Percentiles rank a stretch among this genome's conserved stretches.
Evolutionary conservation across 106 monocot genomes (phyloP).

Genomic region (Dendrobium huoshanense): DNA sequence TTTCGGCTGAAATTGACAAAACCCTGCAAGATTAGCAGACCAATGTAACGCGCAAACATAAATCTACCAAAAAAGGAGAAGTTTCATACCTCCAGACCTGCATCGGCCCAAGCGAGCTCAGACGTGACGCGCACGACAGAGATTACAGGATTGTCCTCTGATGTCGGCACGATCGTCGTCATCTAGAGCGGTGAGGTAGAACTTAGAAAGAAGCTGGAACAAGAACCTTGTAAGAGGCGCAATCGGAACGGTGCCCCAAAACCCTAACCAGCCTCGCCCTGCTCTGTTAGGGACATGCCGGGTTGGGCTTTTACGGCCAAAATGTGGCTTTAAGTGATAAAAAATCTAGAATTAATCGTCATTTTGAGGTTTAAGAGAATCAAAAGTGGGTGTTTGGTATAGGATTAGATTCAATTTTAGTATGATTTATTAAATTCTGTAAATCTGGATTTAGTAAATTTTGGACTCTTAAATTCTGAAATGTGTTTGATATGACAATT

Average conservation of each 20-base stretch:
- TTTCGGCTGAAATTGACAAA: not conserved
- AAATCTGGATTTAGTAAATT: no score
- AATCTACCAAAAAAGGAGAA: not conserved
- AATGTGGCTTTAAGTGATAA: no score
- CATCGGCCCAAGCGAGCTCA: constrained; percentile 91
- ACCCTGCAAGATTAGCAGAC: not conserved
- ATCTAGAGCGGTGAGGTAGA: constrained; percentile 9
- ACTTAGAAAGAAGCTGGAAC: not conserved
- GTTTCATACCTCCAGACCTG: constrained; percentile 67
- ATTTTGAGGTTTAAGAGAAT: no score
- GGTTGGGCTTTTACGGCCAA: no score
- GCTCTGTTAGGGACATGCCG: no score
- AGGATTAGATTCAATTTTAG: no score
- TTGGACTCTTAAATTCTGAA: no score
- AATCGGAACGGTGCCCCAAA: not conserved
- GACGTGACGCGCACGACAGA: constrained; percentile 71
- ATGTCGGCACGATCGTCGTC: constrained; percentile 64
- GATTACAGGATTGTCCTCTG: constrained; percentile 84
- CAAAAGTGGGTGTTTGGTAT: no score
- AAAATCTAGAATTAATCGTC: no score
- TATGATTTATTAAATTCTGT: no score
- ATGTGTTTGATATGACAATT: no score
- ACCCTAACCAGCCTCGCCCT: not conserved
- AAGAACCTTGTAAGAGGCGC: not conserved
- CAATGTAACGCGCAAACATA: no score